phyloP scores from a whole-genome alignment of 2,329 filamentous ascomycete species.

The Pseudocercospora musae region DNA sequence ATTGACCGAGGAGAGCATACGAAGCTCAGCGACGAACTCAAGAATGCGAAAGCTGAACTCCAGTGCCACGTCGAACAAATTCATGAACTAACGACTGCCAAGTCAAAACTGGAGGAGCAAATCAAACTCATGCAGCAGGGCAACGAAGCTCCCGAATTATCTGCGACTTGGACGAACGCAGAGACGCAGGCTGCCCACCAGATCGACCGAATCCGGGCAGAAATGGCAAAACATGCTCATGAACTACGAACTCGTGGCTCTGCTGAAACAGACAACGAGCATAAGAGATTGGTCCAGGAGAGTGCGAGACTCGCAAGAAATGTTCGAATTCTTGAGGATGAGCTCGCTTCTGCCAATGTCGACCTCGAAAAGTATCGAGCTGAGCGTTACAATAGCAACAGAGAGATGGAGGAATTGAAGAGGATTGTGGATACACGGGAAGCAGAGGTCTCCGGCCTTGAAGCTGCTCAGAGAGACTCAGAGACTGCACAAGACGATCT shows the following conservation, averaged over 20 bases:
- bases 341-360: constrained; percentile 2
- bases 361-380: neutral
- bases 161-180: neutral
- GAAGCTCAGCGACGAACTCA: neutral
- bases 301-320: constrained; percentile 6
- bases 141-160: neutral
- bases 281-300: constrained; percentile 12
- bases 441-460: neutral
- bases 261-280: constrained; percentile 14
- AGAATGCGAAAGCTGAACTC: neutral
- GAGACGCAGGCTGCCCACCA: neutral
- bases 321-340: constrained; percentile 3
- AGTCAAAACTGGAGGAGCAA: neutral
- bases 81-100: neutral
- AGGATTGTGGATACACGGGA: too few species aligned
- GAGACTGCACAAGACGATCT: neutral
- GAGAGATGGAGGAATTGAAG: neutral
- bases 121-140: neutral
- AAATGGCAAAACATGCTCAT: constrained; percentile 11
- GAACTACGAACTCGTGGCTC: constrained; percentile 8
- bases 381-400: neutral
- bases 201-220: neutral
- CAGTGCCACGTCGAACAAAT: constrained; percentile 1
- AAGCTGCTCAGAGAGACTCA: neutral
- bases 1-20: neutral